Evolutionary conservation across 2,329 filamentous ascomycete species (phyloP), one percentile per base, ranked within the genome.

Genomic region (Amauroascus verrucosus): DNA sequence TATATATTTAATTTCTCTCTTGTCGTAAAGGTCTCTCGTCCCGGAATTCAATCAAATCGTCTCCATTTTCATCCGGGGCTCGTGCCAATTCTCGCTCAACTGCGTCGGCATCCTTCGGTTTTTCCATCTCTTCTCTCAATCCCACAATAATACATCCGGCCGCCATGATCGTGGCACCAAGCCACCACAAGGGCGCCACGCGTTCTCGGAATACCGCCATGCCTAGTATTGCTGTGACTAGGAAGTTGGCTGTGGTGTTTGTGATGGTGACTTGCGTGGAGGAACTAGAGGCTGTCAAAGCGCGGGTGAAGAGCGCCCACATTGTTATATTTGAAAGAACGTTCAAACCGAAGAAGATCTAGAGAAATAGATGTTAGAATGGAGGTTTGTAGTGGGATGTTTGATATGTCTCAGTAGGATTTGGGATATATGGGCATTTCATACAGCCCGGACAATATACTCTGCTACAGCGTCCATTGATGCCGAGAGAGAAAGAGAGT

Each of bases 261-360:
- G 83, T 80, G 56, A 84, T 77, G 49, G 76, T 78, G 53, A 83
- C 81, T 53, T 80, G 79, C 1, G 80, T 80, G 1, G 81, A 82
- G 11, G 78, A 82, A 33, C 75, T 74, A 0, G 76, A 75, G 16
- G 80, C 75, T 0, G 80, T 82, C 14, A 84, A 67, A 13, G 80
- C 80, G 38, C 77, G 75, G 1, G 80, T 83, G 68, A 83, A 83
- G 14, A 83, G 72, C 0, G 77, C 77, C 80, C 80, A 83, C 80
- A 83, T 83, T 24, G 79, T 72, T 26, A 76, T 74, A 61, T 82
- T 83, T 69, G 82, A 82, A 60, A 79, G 61, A 55, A 83, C 70
- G 60, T 83, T 83, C 48, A 83, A 72, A 33, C 69, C 73, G 63
- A 83, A 81, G 68, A 81, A 83, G 59, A 76, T 65, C 78, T 80